Percentiles rank a stretch among this genome's conserved stretches.
phyloP scores from a whole-genome alignment of 2,329 filamentous ascomycete species.

The Penicillium olsonii region DNA sequence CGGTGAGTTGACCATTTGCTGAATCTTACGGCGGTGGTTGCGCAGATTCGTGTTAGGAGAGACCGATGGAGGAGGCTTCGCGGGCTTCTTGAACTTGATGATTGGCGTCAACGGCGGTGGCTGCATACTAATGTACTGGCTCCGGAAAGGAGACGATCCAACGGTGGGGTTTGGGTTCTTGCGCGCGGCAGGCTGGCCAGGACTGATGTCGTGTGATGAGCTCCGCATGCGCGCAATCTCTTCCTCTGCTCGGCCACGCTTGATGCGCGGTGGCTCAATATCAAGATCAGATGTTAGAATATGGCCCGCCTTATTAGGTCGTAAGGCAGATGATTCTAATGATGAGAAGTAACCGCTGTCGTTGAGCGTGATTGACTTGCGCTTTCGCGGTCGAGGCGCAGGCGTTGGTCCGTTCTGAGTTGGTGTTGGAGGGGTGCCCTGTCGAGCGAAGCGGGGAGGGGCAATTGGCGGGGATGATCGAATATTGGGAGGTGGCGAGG shows the following conservation, averaged over 20 bases:
- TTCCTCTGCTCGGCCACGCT: constrained; percentile 88
- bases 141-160: constrained; percentile 70
- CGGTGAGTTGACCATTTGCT: constrained; percentile 78
- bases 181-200: constrained; percentile 56
- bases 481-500: constrained; percentile 59
- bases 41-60: constrained; percentile 92
- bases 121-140: constrained; percentile 59
- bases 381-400: constrained; percentile 66
- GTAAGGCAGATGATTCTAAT: constrained; percentile 83
- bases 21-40: constrained; percentile 81
- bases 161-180: constrained; percentile 35
- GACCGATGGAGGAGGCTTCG: constrained; percentile 69
- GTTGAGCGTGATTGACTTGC: constrained; percentile 76
- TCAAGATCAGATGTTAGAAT: constrained; percentile 73
- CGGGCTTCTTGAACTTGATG: constrained; percentile 73
- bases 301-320: constrained; percentile 65
- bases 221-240: constrained; percentile 91
- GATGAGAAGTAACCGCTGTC: constrained; percentile 98
- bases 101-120: constrained; percentile 79
- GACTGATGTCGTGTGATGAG: constrained; percentile 85
- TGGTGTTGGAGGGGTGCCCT: constrained; percentile 73
- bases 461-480: constrained; percentile 88
- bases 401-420: constrained; percentile 66
- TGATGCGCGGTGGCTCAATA: constrained; percentile 75
- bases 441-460: constrained; percentile 56